Conservation (phyloP, 306 rosid genomes). For the Glycine latifolia region DNA sequence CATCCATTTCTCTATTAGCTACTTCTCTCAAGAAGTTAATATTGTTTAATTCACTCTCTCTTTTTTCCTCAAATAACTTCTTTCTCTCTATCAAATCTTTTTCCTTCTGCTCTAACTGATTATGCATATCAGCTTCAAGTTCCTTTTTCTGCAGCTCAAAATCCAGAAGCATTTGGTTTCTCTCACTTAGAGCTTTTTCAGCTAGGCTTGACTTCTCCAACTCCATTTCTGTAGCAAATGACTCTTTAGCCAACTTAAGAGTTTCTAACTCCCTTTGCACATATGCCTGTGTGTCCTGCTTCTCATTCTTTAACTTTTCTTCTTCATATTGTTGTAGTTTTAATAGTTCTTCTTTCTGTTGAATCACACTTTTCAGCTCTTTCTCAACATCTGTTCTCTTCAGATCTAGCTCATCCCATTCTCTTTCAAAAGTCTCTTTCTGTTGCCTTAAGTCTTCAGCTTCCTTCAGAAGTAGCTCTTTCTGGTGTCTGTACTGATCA, state of each 20-base stretch:
- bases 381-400: constrained; percentile 82
- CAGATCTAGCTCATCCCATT: constrained; percentile 94
- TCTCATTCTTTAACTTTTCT: constrained; percentile 80
- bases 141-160: constrained; percentile 73
- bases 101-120: constrained; percentile 81
- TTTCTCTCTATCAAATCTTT: constrained; percentile 70
- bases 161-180: constrained; percentile 81
- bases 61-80: constrained; percentile 76
- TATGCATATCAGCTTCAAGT: constrained; percentile 86
- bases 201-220: constrained; percentile 70
- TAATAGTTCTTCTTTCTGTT: constrained; percentile 74
- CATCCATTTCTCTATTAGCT: constrained; percentile 91
- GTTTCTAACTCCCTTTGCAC: constrained; percentile 76
- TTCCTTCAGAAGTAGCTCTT: constrained; percentile 84
- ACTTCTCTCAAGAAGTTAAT: constrained; percentile 80
- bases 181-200: constrained; percentile 75
- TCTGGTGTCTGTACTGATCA: constrained; percentile 80
- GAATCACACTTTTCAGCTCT: constrained; percentile 68
- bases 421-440: constrained; percentile 90
- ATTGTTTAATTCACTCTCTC: constrained; percentile 72
- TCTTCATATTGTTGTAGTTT: constrained; percentile 73
- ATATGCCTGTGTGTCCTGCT: constrained; percentile 58
- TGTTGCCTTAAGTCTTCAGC: constrained; percentile 89
- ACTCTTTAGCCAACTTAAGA: constrained; percentile 78
- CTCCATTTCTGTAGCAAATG: constrained; percentile 83